Evolutionary conservation across 75 land plant genomes (phyloP), one percentile per base, ranked within the genome.

Genomic region (Sequoiadendron giganteum): DNA sequence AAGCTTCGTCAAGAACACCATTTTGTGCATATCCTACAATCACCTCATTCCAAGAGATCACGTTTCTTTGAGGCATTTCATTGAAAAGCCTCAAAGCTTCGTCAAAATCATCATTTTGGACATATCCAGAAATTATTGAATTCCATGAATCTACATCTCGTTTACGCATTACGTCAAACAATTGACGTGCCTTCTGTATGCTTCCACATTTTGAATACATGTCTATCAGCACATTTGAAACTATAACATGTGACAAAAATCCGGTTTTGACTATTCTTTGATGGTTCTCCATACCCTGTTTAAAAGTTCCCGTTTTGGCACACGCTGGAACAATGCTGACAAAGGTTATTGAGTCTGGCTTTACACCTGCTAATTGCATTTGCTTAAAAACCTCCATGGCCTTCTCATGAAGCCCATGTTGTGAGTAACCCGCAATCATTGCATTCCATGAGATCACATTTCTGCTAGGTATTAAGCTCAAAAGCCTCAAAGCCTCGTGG

Each of bases 371-470:
- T 42, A 82, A 84, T 85, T 92, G 96, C 93, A 95, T 95, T 61
- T 92, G 88, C 45, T 93, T 56, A 40, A 95, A 94, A 40, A 90
- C 86, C 19, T 82, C 55, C 42, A 94, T 86, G 15, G 95, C 96
- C 83, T 91, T 90, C 68, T 91, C 84, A 42, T 76, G 87, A 39
- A 87, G 52, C 25, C 95, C 94, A 91, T 92, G 68, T 42, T 90
- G 92, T 28, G 87, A n/a, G n/a, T 73, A 92, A 30, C 95, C 95
- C 45, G 95, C 90, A 49, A 95, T 93, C 45, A 95, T 86, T 61
- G 92, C 81, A 85, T 94, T 95, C 95, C 96, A 95, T 39, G 96
- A 93, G 45, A 94, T 93, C 38, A 92, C 93, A 40, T 92, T 90
- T 34, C 91, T 88, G 49, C 83, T 83, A 54, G 86, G 54, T 93